Conservation (phyloP, 225 moss, liverwort and hornwort species). For the Pseudoscleropodium purum region DNA sequence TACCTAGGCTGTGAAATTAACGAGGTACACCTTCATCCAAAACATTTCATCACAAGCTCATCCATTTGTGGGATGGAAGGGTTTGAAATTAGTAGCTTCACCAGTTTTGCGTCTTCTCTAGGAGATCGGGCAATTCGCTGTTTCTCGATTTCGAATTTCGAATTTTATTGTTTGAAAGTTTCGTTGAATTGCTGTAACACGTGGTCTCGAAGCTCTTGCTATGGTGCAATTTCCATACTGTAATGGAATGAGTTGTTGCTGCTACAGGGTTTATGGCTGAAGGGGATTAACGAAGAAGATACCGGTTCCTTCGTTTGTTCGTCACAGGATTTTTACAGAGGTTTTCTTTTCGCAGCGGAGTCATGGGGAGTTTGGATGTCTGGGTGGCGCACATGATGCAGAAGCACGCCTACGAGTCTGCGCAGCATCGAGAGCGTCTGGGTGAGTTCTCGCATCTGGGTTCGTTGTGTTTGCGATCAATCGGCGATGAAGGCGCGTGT, state of each 20-base stretch:
- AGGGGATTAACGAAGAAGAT: background rate
- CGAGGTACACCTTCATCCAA: background rate
- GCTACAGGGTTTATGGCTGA: background rate
- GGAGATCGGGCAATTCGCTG: background rate
- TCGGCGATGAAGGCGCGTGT: background rate
- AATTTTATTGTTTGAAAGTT: background rate
- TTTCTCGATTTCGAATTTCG: background rate
- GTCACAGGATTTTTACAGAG: background rate
- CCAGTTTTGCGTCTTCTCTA: background rate
- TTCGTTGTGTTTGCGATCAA: background rate
- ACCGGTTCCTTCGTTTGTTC: background rate
- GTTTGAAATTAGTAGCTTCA: too few relatives aligned
- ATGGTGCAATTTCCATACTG: background rate
- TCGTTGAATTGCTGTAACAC: background rate
- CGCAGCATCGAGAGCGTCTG: conserved; percentile 36
- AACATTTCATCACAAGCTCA: background rate
- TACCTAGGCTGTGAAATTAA: background rate
- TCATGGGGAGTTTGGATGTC: conserved; percentile 60
- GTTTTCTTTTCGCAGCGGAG: background rate
- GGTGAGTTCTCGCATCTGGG: conserved; percentile 19
- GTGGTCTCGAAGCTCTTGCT: background rate
- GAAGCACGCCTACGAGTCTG: conserved; percentile 47
- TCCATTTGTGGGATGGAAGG: background rate
- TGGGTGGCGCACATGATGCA: conserved; percentile 60
- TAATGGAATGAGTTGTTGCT: background rate